Evolutionary conservation across 148 eudicot genomes (phyloP).

Genomic region (Amaranthus cruentus): DNA sequence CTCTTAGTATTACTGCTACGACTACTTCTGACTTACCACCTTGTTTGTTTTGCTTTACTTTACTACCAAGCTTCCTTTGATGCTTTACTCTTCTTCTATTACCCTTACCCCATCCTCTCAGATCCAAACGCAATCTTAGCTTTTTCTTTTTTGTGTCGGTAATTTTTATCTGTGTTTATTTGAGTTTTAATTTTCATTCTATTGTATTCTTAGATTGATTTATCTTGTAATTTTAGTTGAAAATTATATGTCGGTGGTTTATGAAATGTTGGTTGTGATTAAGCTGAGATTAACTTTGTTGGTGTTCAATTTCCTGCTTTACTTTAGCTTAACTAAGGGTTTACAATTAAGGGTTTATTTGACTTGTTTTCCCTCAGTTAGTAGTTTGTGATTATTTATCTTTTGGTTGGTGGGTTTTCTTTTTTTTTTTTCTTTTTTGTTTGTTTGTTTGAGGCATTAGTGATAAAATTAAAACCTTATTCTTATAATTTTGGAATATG

Average conservation of each 20-base stretch:
- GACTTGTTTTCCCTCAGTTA: background rate
- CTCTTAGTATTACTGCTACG: constrained; percentile 5
- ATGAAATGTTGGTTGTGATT: constrained; percentile 10
- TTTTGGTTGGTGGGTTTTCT: background rate
- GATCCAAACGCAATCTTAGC: constrained; percentile 19
- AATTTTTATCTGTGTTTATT: background rate
- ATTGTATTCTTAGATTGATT: background rate
- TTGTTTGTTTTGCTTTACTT: constrained; percentile 14
- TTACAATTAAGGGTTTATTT: background rate
- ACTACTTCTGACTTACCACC: background rate
- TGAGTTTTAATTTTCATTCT: background rate
- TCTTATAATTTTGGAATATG: background rate
- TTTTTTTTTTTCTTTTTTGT: too few relatives aligned
- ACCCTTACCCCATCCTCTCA: background rate
- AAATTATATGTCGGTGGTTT: constrained; percentile 11
- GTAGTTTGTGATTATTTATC: background rate
- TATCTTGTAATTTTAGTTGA: background rate
- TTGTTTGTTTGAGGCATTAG: background rate
- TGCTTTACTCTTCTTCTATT: background rate
- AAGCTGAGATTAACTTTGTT: background rate
- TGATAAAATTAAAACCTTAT: too few relatives aligned
- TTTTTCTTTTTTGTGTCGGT: constrained; percentile 2
- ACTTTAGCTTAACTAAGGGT: background rate
- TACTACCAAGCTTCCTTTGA: constrained; percentile 5
- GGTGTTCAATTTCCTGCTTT: background rate